Conservation (phyloP, 352 stramenopile species). For the Thalassiosira oceanica region DNA sequence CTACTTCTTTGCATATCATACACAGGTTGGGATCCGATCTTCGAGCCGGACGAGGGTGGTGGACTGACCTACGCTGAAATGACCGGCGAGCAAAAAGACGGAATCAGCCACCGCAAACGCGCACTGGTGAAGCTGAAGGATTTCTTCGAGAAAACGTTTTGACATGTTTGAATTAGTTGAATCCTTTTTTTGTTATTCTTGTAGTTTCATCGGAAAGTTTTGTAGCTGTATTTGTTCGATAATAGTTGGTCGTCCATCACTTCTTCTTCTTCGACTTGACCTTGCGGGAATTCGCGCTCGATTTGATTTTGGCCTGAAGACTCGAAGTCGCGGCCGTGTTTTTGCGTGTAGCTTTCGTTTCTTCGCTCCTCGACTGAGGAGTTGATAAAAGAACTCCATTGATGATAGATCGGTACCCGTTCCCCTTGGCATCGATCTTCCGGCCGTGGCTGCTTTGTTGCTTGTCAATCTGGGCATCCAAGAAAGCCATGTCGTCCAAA, state of each 20-base stretch:
- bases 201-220: neutral
- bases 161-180: too few species aligned
- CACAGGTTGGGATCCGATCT: slow-evolving; percentile 88
- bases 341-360: too few species aligned
- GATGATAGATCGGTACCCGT: slow-evolving; percentile 61
- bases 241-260: too few species aligned
- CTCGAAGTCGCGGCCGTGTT: too few species aligned
- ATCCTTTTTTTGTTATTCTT: too few species aligned
- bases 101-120: slow-evolving; percentile 80
- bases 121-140: slow-evolving; percentile 71
- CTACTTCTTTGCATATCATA: too few species aligned
- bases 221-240: too few species aligned
- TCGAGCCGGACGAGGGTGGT: slow-evolving; percentile 77
- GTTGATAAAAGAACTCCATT: too few species aligned
- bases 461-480: slow-evolving; percentile 74
- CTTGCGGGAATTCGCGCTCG: too few species aligned
- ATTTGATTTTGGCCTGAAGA: too few species aligned
- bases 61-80: slow-evolving; percentile 86
- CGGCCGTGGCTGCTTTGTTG: slow-evolving; percentile 73
- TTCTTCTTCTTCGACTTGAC: too few species aligned
- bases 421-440: slow-evolving; percentile 62
- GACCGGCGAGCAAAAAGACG: slow-evolving; percentile 83
- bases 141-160: slow-evolving; percentile 16
- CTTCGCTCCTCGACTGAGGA: too few species aligned
- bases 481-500: slow-evolving; percentile 79